A percentile compares a stretch with the other conserved stretches of the same genome.
These are phyloP conservation scores for Cercophora sp. DNA, from an alignment of 495 filamentous ascomycete genomes.

Conservation along the genomic window DNA sequence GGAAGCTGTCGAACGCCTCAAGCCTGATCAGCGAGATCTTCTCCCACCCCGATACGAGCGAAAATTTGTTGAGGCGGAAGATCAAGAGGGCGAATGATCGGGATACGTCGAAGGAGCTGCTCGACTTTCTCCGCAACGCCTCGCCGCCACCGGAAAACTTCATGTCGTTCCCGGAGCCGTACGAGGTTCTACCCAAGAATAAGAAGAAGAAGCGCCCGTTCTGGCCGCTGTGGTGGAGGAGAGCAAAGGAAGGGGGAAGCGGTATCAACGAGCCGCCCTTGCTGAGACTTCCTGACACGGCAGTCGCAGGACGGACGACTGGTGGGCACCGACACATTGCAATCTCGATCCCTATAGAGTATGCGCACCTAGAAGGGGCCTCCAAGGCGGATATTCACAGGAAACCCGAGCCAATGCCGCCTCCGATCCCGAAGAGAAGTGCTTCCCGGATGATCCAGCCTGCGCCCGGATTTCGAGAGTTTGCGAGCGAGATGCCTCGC, in stretches of 20 bases:
- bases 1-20: conserved; percentile 17
- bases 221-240: conserved; percentile 14
- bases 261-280: too few relatives aligned
- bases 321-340: conserved; percentile 46
- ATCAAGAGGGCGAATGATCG: conserved; percentile 22
- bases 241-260: too few relatives aligned
- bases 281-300: conserved; percentile 39
- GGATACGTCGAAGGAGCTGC: conserved; percentile 25
- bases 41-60: conserved; percentile 19
- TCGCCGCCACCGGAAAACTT: conserved; percentile 34
- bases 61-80: conserved; percentile 15
- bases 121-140: conserved; percentile 41
- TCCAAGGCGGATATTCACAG: background rate
- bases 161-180: conserved; percentile 34
- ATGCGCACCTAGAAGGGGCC: conserved; percentile 20
- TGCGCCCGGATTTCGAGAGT: conserved; percentile 20
- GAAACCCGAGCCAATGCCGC: background rate
- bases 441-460: conserved; percentile 22
- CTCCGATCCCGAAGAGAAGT: background rate
- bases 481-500: background rate
- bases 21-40: conserved; percentile 25
- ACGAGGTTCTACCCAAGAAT: background rate
- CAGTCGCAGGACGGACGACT: conserved; percentile 38
- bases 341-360: conserved; percentile 46
- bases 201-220: conserved; percentile 11